phyloP scores from a whole-genome alignment of 257 asterid species.

The Cordia subcordata region DNA sequence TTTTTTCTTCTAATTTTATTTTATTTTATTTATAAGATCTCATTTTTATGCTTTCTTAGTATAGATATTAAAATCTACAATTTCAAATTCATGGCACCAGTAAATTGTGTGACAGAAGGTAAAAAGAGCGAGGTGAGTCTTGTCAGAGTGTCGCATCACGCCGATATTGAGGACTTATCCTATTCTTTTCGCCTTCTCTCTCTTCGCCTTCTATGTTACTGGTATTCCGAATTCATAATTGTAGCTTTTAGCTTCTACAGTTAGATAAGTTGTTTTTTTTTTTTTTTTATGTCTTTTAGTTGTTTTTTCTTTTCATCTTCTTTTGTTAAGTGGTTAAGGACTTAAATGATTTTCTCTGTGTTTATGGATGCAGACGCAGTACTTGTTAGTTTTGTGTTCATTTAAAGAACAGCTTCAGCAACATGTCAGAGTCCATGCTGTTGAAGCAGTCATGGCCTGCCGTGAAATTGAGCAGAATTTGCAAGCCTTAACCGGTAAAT shows the following conservation, averaged over 20 bases:
- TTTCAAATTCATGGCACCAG: too few relatives aligned
- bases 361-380: slow-evolving; percentile 57
- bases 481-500: slow-evolving; percentile 78
- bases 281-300: not conserved
- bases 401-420: slow-evolving; percentile 95
- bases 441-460: slow-evolving; percentile 99
- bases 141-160: too few relatives aligned
- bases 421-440: slow-evolving; percentile 97
- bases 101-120: too few relatives aligned
- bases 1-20: not conserved
- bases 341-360: not conserved
- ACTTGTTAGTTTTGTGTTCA: slow-evolving; percentile 79
- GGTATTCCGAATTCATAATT: too few relatives aligned
- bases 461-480: slow-evolving; percentile 88
- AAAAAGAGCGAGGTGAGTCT: too few relatives aligned
- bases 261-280: too few relatives aligned
- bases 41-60: too few relatives aligned
- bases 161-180: too few relatives aligned
- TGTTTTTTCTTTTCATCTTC: not conserved
- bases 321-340: not conserved
- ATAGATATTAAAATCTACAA: too few relatives aligned
- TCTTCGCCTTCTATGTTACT: too few relatives aligned
- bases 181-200: too few relatives aligned
- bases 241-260: too few relatives aligned
- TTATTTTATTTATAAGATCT: not conserved